Percentiles rank a stretch among this genome's conserved stretches.
Conservation (phyloP, 2,329 filamentous ascomycete species). For the Aspergillus cejpii region DNA sequence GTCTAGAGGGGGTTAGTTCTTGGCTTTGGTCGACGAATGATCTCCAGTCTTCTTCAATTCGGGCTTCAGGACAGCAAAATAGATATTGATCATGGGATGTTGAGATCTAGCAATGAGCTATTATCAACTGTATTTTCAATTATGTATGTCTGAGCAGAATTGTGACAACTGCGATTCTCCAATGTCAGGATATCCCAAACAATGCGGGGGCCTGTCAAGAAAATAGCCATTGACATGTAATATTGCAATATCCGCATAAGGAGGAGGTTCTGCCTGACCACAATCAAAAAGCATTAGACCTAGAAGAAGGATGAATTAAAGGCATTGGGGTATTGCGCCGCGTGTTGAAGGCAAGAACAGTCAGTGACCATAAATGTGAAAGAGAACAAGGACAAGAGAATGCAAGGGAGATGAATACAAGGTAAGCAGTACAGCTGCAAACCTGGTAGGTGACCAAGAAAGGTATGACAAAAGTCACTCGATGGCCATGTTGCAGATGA, state of each 20-base stretch:
- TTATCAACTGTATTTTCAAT: not conserved
- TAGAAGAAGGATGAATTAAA: constrained; percentile 1
- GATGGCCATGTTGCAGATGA: not conserved
- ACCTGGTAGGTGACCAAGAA: not conserved
- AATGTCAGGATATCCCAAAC: not conserved
- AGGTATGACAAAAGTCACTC: not conserved
- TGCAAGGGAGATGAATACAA: not conserved
- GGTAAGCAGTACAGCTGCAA: not conserved
- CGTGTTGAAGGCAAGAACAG: no score
- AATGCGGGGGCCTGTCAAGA: not conserved
- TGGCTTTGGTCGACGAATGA: not conserved
- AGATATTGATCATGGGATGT: not conserved
- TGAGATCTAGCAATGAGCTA: not conserved
- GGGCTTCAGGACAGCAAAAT: not conserved
- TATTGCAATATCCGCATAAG: not conserved
- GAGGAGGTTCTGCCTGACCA: no score
- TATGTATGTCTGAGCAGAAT: not conserved
- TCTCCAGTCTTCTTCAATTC: not conserved
- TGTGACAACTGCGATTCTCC: not conserved
- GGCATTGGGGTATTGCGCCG: no score
- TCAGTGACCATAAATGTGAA: no score
- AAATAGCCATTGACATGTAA: not conserved
- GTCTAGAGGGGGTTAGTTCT: not conserved
- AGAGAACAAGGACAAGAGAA: no score
- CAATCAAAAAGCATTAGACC: no score